Conservation (phyloP, 208 protist species). For the Leishmania turanica region DNA sequence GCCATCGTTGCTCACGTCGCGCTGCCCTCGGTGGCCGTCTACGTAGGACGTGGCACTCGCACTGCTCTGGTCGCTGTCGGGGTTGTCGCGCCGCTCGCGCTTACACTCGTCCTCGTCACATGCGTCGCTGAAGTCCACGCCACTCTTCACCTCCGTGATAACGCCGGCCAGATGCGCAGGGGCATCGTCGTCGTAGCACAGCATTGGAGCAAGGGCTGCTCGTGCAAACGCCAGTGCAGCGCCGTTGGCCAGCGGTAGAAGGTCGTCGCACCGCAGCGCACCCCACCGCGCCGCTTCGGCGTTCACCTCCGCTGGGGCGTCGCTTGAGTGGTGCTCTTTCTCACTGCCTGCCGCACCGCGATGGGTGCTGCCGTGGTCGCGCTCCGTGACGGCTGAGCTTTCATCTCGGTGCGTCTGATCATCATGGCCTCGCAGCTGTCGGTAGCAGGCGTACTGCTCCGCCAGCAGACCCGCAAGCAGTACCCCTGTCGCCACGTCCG, state of each 20-base stretch:
- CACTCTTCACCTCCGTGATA: neutral
- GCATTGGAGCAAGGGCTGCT: slow-evolving; percentile 16
- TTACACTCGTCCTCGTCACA: neutral
- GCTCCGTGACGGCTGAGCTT: neutral
- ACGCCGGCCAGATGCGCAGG: slow-evolving; percentile 4
- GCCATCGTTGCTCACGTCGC: neutral
- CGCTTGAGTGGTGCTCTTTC: neutral
- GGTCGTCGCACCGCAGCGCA: slow-evolving; percentile 15
- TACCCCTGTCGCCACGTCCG: slow-evolving; percentile 11
- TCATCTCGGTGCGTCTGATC: neutral
- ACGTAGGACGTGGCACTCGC: neutral
- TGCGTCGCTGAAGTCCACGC: neutral
- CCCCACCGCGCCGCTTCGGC: neutral
- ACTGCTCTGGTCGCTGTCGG: neutral
- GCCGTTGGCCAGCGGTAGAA: slow-evolving; percentile 16
- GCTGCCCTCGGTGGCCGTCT: neutral
- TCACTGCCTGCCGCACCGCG: neutral
- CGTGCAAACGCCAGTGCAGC: slow-evolving; percentile 23
- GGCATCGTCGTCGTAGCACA: neutral
- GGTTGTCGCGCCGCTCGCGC: neutral
- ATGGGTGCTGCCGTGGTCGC: neutral
- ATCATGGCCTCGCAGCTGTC: slow-evolving; percentile 9
- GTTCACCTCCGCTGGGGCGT: neutral
- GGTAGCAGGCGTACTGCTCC: slow-evolving; percentile 31
- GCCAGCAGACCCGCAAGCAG: slow-evolving; percentile 25